Percentiles rank a stretch among this genome's conserved stretches.
These are phyloP conservation scores for Chaetoscypha palmicola DNA, from an alignment of 2,329 filamentous ascomycete genomes.

Conservation along the genomic window DNA sequence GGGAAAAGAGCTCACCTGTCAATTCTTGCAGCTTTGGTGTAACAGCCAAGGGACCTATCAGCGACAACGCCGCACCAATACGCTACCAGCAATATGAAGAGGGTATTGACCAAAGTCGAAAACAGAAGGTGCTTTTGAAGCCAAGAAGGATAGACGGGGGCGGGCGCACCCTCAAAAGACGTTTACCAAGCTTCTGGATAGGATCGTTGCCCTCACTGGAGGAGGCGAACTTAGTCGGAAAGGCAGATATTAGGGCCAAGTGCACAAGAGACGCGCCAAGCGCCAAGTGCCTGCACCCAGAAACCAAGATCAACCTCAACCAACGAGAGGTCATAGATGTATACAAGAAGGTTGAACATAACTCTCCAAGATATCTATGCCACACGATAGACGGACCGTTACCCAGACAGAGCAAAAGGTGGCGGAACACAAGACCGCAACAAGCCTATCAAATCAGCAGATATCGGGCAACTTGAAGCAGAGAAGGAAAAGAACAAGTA, in stretches of 20 bases:
- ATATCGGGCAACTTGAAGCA: neutral
- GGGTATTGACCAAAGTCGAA: neutral
- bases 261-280: slow-evolving; percentile 3
- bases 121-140: neutral
- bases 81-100: neutral
- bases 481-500: neutral
- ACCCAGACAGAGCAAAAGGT: too few relatives aligned
- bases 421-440: neutral
- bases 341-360: neutral
- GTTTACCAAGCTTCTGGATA: neutral
- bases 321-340: neutral
- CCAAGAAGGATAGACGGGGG: neutral
- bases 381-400: too few relatives aligned
- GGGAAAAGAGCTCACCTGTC: neutral
- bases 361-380: too few relatives aligned
- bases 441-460: neutral
- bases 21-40: neutral
- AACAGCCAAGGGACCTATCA: neutral
- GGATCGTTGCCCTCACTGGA: neutral
- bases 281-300: slow-evolving; percentile 1
- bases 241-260: neutral
- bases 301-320: neutral
- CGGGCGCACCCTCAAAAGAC: neutral
- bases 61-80: neutral
- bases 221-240: neutral